A percentile compares a stretch with the other conserved stretches of the same genome.
These are phyloP conservation scores for Lasiodiplodia citricola DNA, from an alignment of 2,329 filamentous ascomycete genomes.

Conservation along the genomic window DNA sequence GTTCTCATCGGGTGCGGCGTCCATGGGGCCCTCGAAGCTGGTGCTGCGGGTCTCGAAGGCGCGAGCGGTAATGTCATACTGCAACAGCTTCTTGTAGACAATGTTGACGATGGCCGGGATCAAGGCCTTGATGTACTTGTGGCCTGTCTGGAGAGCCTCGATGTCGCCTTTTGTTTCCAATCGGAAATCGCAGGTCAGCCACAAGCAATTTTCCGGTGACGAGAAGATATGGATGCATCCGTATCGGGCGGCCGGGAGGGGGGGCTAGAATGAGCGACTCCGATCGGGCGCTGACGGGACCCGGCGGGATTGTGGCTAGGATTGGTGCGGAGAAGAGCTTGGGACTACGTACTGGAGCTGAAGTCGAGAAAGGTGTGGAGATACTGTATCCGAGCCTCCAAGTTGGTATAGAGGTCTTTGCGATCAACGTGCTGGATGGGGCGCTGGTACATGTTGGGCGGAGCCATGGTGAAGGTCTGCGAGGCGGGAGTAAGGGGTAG, in stretches of 20 bases:
- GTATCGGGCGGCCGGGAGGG: background rate
- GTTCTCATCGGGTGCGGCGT: constrained; percentile 67
- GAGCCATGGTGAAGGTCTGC: constrained; percentile 7
- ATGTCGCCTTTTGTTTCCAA: constrained; percentile 63
- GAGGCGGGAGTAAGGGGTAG: background rate
- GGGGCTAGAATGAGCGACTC: background rate
- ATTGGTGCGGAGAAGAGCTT: background rate
- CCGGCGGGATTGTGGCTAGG: background rate
- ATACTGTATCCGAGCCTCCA: constrained; percentile 73
- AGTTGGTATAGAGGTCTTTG: constrained; percentile 71
- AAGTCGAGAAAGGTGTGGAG: constrained; percentile 80
- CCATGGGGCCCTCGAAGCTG: constrained; percentile 70
- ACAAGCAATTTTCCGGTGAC: background rate
- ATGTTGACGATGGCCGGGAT: constrained; percentile 85
- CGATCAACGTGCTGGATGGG: constrained; percentile 69
- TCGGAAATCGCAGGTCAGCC: constrained; percentile 2
- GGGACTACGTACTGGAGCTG: constrained; percentile 63
- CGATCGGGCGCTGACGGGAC: background rate
- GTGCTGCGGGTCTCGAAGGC: constrained; percentile 69
- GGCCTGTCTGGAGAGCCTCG: constrained; percentile 69
- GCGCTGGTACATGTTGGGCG: constrained; percentile 29
- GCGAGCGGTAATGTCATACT: constrained; percentile 81
- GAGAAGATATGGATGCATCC: background rate
- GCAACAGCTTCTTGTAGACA: constrained; percentile 80
- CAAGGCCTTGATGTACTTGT: constrained; percentile 80